Conservation (phyloP, 108 stramenopile species). For the Seminavis robusta region DNA sequence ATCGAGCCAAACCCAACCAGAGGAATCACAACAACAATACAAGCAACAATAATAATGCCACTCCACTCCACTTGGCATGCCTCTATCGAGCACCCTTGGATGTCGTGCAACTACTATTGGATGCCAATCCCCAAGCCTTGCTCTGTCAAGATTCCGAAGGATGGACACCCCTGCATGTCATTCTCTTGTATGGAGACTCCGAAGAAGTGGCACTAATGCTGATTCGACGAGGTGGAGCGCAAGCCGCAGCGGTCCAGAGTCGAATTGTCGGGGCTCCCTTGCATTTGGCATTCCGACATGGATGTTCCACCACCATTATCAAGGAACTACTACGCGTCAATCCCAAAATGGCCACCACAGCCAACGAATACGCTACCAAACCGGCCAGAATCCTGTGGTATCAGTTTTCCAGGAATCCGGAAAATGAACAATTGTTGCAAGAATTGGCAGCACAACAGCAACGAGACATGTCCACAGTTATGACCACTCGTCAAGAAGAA, state of each 20-base stretch:
- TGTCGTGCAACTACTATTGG: conserved; percentile 20
- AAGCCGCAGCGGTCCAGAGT: conserved; percentile 23
- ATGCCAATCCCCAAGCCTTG: conserved; percentile 18
- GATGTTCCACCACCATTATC: conserved; percentile 16
- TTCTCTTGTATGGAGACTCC: conserved; percentile 8
- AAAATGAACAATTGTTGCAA: conserved; percentile 17
- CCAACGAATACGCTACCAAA: conserved; percentile 10
- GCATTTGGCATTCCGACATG: conserved; percentile 27
- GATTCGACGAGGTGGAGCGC: conserved; percentile 14
- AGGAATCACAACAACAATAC: too few relatives aligned
- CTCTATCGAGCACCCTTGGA: conserved; percentile 21
- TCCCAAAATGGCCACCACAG: conserved; percentile 11
- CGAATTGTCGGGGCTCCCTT: conserved; percentile 23
- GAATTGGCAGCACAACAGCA: conserved; percentile 29
- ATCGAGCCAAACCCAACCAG: too few relatives aligned
- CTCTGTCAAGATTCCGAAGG: conserved; percentile 40
- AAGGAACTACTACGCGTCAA: conserved; percentile 17
- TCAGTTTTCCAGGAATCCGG: conserved; percentile 6
- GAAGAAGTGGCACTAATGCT: conserved; percentile 17
- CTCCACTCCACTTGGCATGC: conserved; percentile 43
- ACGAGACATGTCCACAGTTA: conserved; percentile 23
- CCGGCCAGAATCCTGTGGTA: conserved; percentile 11
- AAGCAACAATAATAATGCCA: too few relatives aligned
- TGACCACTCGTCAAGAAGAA: conserved; percentile 21
- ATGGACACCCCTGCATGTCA: conserved; percentile 39